A percentile compares a stretch with the other conserved stretches of the same genome.
These are phyloP conservation scores for Sporothrix schenckii DNA, from an alignment of 2,329 filamentous ascomycete species.

Conservation along the genomic window DNA sequence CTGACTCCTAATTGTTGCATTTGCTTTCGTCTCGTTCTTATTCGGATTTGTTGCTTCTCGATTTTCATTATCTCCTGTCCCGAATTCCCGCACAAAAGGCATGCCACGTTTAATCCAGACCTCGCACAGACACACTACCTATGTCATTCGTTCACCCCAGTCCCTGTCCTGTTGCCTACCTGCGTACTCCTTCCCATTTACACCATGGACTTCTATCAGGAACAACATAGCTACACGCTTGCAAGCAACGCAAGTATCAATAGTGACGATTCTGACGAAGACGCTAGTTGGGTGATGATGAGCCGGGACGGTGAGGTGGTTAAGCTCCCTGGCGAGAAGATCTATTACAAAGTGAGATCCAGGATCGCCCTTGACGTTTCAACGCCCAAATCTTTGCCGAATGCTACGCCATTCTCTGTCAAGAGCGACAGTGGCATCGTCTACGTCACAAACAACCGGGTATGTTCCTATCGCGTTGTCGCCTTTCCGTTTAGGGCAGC, in stretches of 20 bases:
- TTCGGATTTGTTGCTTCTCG: not conserved
- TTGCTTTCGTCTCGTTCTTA: not conserved
- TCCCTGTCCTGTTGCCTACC: slow-evolving; percentile 28
- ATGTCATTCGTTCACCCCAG: slow-evolving; percentile 31
- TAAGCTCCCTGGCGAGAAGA: slow-evolving; percentile 79
- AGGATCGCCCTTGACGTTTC: slow-evolving; percentile 77
- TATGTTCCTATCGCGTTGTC: slow-evolving; percentile 48
- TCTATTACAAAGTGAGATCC: slow-evolving; percentile 77
- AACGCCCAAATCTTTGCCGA: slow-evolving; percentile 67
- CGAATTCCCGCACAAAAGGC: slow-evolving; percentile 8
- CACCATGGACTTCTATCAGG: slow-evolving; percentile 37
- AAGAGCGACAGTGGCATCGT: slow-evolving; percentile 75
- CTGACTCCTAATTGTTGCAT: not conserved
- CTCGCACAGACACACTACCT: slow-evolving; percentile 24
- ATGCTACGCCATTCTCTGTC: slow-evolving; percentile 65
- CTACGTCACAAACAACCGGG: slow-evolving; percentile 83
- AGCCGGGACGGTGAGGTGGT: slow-evolving; percentile 73
- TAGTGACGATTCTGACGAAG: slow-evolving; percentile 58
- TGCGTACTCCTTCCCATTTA: slow-evolving; percentile 25
- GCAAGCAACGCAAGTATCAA: slow-evolving; percentile 46
- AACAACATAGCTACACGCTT: slow-evolving; percentile 47
- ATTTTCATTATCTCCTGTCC: not conserved
- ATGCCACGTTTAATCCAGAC: slow-evolving; percentile 34
- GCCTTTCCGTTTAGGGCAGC: not conserved
- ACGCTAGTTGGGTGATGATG: slow-evolving; percentile 85